Evolutionary conservation across 1,139 yeast species (phyloP), one percentile per base, ranked within the genome.

Genomic region (Candida sojae): DNA sequence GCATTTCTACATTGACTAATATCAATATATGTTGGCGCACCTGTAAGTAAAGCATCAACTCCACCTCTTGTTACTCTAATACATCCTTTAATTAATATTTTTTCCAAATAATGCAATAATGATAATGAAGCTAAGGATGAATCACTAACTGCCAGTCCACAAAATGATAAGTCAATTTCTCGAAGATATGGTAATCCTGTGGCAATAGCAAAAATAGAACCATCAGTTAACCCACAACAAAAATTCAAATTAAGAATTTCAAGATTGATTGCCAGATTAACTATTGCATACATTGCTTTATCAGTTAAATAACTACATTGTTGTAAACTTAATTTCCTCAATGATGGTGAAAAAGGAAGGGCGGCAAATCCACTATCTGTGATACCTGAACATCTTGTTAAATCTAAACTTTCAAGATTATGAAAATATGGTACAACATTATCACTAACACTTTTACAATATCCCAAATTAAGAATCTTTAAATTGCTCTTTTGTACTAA

Each of bases 131-230:
- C 74, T 42, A 86, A 63, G 0, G 89, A 82, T 23, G 84, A 76
- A 59, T 87, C 93, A 58, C 89, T 83, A 4, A 87, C 90, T 0
- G 93, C 92, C 43, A 88, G 80, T 2, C 93, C 93, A 66, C 93
- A 87, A 59, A 85, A 87, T 10, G 89, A 83, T 45, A 86, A 63
- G 9, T 85, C 84, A 47, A 87, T 67, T 33, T 68, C 66, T 46
- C 72, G 63, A 48, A 87, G 64, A 25, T 73, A 66, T 42, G 82
- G 85, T 57, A 90, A 84, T 8, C 89, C 88, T 26, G 83, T 66
- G 50, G 87, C 77, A 30, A 87, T 64, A 1, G 84, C 82, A 52
- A 86, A 89, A 21, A 87, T 71, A 4, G 92, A 77, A 39, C 80
- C 75, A 59, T 87, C 92, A 1, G 88, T 80, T 46, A 87, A 67